Evolutionary conservation across 352 stramenopile genomes (phyloP).

Genomic region (Phytophthora vignae): DNA sequence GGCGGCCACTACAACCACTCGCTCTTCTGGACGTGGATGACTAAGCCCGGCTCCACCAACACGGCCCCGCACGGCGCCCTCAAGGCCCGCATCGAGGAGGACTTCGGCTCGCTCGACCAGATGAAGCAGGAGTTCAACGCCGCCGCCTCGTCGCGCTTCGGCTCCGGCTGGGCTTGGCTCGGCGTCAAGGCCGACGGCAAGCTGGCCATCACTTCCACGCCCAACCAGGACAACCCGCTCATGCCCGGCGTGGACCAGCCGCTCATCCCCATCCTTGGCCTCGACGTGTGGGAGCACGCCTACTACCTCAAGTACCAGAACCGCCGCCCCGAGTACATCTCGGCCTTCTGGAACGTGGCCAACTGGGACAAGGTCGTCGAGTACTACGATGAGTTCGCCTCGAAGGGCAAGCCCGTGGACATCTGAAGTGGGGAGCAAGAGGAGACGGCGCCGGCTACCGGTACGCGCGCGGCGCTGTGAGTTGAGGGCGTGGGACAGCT

Average conservation of each 20-base stretch:
- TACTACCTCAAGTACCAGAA: slow-evolving; percentile 99
- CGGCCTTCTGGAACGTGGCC: slow-evolving; percentile 98
- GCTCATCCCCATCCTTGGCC: slow-evolving; percentile 93
- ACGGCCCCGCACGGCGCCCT: slow-evolving; percentile 82
- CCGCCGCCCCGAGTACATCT: slow-evolving; percentile 96
- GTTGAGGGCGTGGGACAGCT: slow-evolving; percentile 1
- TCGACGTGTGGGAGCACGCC: slow-evolving; percentile 97
- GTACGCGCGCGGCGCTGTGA: slow-evolving; percentile 34
- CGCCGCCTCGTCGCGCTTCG: slow-evolving; percentile 87
- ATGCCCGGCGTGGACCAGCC: slow-evolving; percentile 81
- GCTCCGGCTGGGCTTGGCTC: slow-evolving; percentile 93
- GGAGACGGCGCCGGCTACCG: slow-evolving; percentile 7
- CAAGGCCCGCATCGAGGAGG: slow-evolving; percentile 85
- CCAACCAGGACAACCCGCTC: slow-evolving; percentile 96
- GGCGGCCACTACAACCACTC: slow-evolving; percentile 89
- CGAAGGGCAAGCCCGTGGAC: slow-evolving; percentile 84
- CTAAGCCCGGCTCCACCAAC: slow-evolving; percentile 75
- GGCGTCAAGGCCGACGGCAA: slow-evolving; percentile 89
- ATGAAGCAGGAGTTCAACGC: slow-evolving; percentile 93
- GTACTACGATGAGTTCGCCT: slow-evolving; percentile 93
- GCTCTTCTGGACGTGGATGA: slow-evolving; percentile 96
- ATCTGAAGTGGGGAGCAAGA: slow-evolving; percentile 66
- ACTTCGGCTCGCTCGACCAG: slow-evolving; percentile 92
- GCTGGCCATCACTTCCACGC: slow-evolving; percentile 95
- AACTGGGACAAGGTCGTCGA: slow-evolving; percentile 95